Conservation (phyloP, 306 rosid genomes). For the Begonia fuchsioides region DNA sequence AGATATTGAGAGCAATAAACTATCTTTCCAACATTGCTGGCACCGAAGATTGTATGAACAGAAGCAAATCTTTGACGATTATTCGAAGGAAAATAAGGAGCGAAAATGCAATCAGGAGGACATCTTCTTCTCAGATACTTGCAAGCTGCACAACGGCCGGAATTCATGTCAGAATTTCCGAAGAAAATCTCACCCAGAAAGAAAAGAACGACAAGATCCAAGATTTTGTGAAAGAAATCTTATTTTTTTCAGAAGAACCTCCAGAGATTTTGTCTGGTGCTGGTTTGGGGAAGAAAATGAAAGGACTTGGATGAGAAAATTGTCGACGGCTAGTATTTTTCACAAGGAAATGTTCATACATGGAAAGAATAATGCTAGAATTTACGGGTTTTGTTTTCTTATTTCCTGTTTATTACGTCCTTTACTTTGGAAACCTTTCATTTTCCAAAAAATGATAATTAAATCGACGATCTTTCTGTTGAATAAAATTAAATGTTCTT, state of each 20-base stretch:
- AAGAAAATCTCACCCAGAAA: slow-evolving; percentile 7
- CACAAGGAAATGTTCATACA: neutral
- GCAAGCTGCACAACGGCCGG: slow-evolving; percentile 58
- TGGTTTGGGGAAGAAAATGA: no score
- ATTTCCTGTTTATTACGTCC: no score
- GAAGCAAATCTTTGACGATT: slow-evolving; percentile 59
- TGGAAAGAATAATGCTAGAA: slow-evolving; percentile 15
- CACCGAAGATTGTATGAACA: slow-evolving; percentile 69
- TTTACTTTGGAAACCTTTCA: no score
- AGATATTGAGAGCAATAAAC: neutral
- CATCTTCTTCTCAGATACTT: slow-evolving; percentile 63
- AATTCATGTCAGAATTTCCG: slow-evolving; percentile 13
- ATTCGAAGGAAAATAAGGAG: slow-evolving; percentile 53
- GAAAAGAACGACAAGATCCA: no score
- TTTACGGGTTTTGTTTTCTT: slow-evolving; percentile 11
- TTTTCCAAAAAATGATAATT: no score
- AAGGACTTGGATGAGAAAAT: neutral
- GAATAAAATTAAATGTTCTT: no score
- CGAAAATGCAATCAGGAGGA: slow-evolving; percentile 54
- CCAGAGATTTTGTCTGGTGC: no score
- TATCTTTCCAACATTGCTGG: slow-evolving; percentile 53
- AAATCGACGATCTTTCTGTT: no score
- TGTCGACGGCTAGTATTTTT: slow-evolving; percentile 6
- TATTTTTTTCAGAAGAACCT: no score
- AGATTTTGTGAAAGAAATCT: no score